Conservation (phyloP, 169 alveolate species). For the Eimeria tenella region DNA sequence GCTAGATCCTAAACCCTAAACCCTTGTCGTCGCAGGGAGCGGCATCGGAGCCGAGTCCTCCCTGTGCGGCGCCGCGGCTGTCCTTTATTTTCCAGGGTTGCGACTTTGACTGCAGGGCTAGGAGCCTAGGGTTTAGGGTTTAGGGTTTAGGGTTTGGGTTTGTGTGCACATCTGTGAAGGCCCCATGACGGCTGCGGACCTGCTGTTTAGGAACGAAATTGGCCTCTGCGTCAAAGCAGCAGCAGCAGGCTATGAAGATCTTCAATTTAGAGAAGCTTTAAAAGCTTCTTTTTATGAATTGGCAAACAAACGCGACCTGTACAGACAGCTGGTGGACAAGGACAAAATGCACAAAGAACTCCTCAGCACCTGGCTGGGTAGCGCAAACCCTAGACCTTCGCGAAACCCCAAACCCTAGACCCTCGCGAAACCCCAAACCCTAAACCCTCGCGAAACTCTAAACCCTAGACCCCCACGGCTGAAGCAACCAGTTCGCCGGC, state of each 20-base stretch:
- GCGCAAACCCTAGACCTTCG: neutral
- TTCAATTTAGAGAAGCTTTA: constrained; percentile 91
- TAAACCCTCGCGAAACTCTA: too few relatives aligned
- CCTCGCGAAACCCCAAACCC: too few relatives aligned
- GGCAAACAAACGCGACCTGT: constrained; percentile 86
- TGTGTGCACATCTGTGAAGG: constrained; percentile 24
- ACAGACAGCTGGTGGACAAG: constrained; percentile 84
- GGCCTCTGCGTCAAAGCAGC: constrained; percentile 86
- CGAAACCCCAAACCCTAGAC: too few relatives aligned
- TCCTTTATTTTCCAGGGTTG: neutral
- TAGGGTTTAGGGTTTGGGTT: constrained; percentile 41
- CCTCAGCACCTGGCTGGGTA: constrained; percentile 77
- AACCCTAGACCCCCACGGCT: too few relatives aligned
- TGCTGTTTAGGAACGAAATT: constrained; percentile 90
- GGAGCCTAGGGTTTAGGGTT: neutral
- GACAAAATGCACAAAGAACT: constrained; percentile 69
- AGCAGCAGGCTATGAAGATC: constrained; percentile 86
- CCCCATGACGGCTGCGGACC: constrained; percentile 83
- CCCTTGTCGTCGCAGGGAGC: neutral
- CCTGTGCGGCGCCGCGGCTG: neutral
- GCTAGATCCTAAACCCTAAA: neutral
- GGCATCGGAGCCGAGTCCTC: neutral
- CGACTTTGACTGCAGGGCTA: neutral
- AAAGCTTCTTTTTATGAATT: constrained; percentile 91
- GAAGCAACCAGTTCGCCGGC: too few relatives aligned